Evolutionary conservation across 768 basidiomycete species (phyloP).

Genomic region (Auricularia heimuer): DNA sequence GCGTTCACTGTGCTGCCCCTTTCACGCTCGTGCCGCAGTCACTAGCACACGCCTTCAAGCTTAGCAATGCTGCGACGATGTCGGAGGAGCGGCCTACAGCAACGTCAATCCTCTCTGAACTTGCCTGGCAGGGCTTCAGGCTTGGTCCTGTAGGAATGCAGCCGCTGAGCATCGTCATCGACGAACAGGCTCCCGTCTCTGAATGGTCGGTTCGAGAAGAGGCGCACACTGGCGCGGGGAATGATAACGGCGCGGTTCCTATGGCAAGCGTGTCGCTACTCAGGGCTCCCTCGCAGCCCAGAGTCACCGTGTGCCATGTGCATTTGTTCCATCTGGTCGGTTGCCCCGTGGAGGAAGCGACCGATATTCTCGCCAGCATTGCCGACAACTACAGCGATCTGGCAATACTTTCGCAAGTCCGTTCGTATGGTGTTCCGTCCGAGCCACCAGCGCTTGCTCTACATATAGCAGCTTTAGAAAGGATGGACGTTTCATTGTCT

Average conservation of each 20-base stretch:
- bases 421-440: too few species aligned
- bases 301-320: too few species aligned
- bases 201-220: neutral
- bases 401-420: too few species aligned
- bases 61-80: neutral
- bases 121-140: slow-evolving; percentile 1
- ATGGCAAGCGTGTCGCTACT: too few species aligned
- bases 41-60: neutral
- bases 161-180: neutral
- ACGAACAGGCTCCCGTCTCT: neutral
- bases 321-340: too few species aligned
- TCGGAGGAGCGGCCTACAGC: neutral
- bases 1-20: slow-evolving; percentile 47
- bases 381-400: too few species aligned
- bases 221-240: too few species aligned
- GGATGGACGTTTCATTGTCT: neutral
- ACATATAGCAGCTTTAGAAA: neutral
- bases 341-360: too few species aligned
- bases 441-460: too few species aligned
- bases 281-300: too few species aligned
- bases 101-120: slow-evolving; percentile 6
- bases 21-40: slow-evolving; percentile 40
- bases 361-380: too few species aligned
- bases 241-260: too few species aligned
- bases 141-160: neutral